Evolutionary conservation across 2,329 filamentous ascomycete species (phyloP).

Genomic region (Penicillium sp.): DNA sequence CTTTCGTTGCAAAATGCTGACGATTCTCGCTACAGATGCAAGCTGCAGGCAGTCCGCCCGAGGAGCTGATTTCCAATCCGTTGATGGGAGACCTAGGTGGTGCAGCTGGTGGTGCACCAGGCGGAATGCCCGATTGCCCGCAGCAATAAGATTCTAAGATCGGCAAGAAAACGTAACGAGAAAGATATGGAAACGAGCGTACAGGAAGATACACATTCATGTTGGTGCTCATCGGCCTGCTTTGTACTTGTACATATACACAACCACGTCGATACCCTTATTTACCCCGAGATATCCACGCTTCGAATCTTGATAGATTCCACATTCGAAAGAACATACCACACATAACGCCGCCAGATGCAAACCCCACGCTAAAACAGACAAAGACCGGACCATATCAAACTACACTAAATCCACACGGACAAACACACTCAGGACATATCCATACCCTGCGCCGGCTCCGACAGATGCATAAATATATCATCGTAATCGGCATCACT

Average conservation of each 20-base stretch:
- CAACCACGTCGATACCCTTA: slow-evolving; percentile 35
- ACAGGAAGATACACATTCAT: slow-evolving; percentile 13
- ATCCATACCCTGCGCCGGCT: slow-evolving; percentile 47
- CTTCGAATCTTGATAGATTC: background rate
- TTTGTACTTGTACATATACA: slow-evolving; percentile 31
- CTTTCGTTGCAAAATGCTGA: slow-evolving; percentile 1
- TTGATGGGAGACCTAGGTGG: slow-evolving; percentile 75
- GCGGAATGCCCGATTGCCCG: slow-evolving; percentile 61
- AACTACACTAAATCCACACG: background rate
- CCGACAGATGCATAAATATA: slow-evolving; percentile 66
- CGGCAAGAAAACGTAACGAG: background rate
- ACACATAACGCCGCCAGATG: slow-evolving; percentile 18
- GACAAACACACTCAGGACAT: slow-evolving; percentile 32
- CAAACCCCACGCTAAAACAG: slow-evolving; percentile 8
- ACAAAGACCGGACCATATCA: background rate
- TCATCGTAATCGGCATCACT: slow-evolving; percentile 63
- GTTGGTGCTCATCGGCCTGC: slow-evolving; percentile 15
- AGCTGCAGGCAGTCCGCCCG: slow-evolving; percentile 84
- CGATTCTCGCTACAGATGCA: slow-evolving; percentile 74
- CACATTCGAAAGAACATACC: background rate
- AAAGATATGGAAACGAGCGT: background rate
- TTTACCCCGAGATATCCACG: slow-evolving; percentile 21
- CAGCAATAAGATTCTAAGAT: slow-evolving; percentile 53
- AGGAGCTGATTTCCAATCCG: slow-evolving; percentile 70
- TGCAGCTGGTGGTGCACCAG: slow-evolving; percentile 61